phyloP scores from a whole-genome alignment of 2,329 filamentous ascomycete genomes.

The Colletotrichum lentis region DNA sequence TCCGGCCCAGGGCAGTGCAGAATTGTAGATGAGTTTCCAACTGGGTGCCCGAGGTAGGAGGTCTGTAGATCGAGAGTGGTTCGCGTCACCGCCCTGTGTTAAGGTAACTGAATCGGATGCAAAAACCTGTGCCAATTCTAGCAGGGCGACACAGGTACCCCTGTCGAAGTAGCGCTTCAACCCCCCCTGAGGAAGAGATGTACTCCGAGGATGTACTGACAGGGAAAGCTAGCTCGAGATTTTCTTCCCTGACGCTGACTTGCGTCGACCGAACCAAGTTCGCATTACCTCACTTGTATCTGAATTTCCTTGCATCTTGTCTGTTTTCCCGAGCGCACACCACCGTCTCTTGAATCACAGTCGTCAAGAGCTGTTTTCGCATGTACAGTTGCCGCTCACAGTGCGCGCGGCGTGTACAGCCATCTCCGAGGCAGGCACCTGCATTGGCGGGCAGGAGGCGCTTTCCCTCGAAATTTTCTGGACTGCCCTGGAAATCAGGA shows the following conservation, averaged over 20 bases:
- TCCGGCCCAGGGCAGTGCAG: slow-evolving; percentile 1
- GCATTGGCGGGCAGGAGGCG: slow-evolving; percentile 9
- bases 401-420: slow-evolving; percentile 29
- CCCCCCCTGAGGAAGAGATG: slow-evolving; percentile 7
- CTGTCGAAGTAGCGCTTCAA: slow-evolving; percentile 18
- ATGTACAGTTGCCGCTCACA: slow-evolving; percentile 25
- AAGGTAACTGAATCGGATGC: slow-evolving; percentile 3
- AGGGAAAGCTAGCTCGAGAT: slow-evolving; percentile 21
- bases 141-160: slow-evolving; percentile 8
- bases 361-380: background rate
- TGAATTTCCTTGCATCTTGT: slow-evolving; percentile 16
- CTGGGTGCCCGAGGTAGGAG: background rate
- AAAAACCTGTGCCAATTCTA: slow-evolving; percentile 25
- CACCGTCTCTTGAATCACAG: slow-evolving; percentile 22
- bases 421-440: slow-evolving; percentile 26
- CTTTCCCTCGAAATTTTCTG: slow-evolving; percentile 23
- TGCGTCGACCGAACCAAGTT: slow-evolving; percentile 34
- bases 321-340: slow-evolving; percentile 29
- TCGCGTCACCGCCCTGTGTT: slow-evolving; percentile 35
- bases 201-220: background rate
- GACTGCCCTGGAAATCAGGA: slow-evolving; percentile 27
- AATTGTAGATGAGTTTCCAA: background rate
- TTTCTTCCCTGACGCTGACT: slow-evolving; percentile 26
- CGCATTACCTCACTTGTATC: slow-evolving; percentile 33
- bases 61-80: background rate